Base-by-base conservation (phyloP, 768 basidiomycete genomes). In the Suillus placidus region DNA sequence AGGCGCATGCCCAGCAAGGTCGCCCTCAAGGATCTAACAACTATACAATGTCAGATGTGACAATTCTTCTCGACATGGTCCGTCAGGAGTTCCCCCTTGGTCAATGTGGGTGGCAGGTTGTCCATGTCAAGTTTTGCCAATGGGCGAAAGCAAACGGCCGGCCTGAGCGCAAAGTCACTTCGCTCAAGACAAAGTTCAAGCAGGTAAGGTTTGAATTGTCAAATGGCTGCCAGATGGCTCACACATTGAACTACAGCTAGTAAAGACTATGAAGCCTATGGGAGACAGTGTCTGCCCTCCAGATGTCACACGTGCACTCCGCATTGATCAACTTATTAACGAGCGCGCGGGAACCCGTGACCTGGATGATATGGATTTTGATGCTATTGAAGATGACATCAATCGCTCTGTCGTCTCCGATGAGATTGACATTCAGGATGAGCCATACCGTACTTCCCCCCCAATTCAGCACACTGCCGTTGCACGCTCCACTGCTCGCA, bases 251-350 rank as follows among this genome's bases (percentile, higher is more conserved):
- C 62, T 43, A 37, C 42, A 71, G 64, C 43, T 75, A 13, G 58
- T 73, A 2, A 73, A 68, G 52, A 70, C 68, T 4, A 70, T 64
- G 32, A 74, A 77, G 67, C 73, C 74, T 42, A 78, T 72, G 0
- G 73, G 76, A 2, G 61, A 54, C 45, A 71, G 68, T 5, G 62
- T 69, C 0, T 69, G 70, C 61, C 73, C 76, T 14, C 66, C 64
- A 13, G 57, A 67, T 9, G 63, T 77, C 5, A 67, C 66, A 4
- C 64, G 56, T 20, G 76, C 77, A 1, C 71, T 74, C 45, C 40
- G 43, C 6, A 75, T 77, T 56, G 71, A 77, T n/a, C 40, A 70
- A 23, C 60, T 71, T 2, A 77, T 78, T 32, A 71, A 67, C 26
- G 69, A 76, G 42, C 62, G 61, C 13, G 70, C 67, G 12, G 70